These are phyloP conservation scores for Cucurbita ficifolia DNA, from an alignment of 306 rosid species.

Conservation along the genomic window DNA sequence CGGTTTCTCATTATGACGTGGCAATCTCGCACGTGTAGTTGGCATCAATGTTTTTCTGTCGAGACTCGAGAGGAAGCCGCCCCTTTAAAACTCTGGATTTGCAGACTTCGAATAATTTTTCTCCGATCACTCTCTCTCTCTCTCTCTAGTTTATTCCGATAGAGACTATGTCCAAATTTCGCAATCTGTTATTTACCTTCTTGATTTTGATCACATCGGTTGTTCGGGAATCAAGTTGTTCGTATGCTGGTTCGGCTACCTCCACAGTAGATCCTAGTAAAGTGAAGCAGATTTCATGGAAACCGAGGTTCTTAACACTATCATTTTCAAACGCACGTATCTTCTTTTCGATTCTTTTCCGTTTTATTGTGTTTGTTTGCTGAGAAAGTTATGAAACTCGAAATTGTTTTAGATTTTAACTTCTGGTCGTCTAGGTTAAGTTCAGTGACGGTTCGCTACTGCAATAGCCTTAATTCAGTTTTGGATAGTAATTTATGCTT, in stretches of 20 bases:
- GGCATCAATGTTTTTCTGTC: neutral
- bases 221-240: conserved; percentile 23
- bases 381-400: neutral
- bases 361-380: neutral
- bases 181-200: conserved; percentile 12
- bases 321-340: neutral
- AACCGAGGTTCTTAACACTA: conserved; percentile 46
- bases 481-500: neutral
- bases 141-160: neutral
- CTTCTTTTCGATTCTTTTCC: neutral
- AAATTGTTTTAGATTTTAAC: neutral
- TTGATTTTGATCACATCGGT: conserved; percentile 19
- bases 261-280: conserved; percentile 68
- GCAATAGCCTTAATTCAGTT: no score
- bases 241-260: conserved; percentile 64
- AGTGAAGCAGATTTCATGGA: conserved; percentile 88
- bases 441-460: neutral
- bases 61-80: neutral
- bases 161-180: conserved; percentile 23
- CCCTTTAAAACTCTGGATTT: neutral
- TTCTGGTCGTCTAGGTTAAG: neutral
- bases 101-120: neutral
- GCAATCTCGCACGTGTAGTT: neutral
- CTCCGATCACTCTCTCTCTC: neutral
- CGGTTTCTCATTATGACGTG: neutral